phyloP scores from a whole-genome alignment of 805 yeast species.

The Metschnikowia lochheadii region DNA sequence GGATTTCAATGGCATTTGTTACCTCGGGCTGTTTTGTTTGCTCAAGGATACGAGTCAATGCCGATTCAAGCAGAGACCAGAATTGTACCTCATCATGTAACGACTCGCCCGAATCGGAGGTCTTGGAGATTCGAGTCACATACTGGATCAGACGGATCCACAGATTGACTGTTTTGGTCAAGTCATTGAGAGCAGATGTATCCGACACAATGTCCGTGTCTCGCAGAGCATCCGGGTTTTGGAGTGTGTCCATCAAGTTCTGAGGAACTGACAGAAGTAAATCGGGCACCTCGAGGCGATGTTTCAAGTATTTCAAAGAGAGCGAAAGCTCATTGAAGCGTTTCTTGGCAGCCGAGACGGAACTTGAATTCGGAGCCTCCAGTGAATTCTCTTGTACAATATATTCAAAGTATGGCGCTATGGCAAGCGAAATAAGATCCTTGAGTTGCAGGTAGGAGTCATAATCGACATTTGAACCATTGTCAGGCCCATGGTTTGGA shows the following conservation, averaged over 20 bases:
- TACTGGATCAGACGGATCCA: constrained; percentile 69
- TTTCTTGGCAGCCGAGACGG: constrained; percentile 35
- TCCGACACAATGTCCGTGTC: constrained; percentile 30
- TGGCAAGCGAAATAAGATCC: constrained; percentile 56
- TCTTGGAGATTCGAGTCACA: constrained; percentile 50
- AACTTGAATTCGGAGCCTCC: constrained; percentile 6
- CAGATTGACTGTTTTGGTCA: constrained; percentile 65
- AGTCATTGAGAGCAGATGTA: constrained; percentile 54
- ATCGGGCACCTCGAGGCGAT: constrained; percentile 66
- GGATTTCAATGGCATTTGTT: constrained; percentile 51
- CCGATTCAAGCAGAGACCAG: constrained; percentile 70
- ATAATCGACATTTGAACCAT: constrained; percentile 3
- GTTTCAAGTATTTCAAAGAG: constrained; percentile 65
- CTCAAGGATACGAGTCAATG: constrained; percentile 49
- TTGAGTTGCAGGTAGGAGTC: constrained; percentile 50
- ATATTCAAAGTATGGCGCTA: constrained; percentile 66
- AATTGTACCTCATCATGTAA: constrained; percentile 63
- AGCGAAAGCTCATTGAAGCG: constrained; percentile 65
- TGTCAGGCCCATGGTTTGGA: neutral
- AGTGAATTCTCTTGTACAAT: constrained; percentile 16
- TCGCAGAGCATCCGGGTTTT: constrained; percentile 30
- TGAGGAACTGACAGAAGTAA: constrained; percentile 51
- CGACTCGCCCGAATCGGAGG: constrained; percentile 52
- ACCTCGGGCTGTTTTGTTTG: constrained; percentile 59
- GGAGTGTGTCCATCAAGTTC: constrained; percentile 24